phyloP scores from a whole-genome alignment of 129 eudicot genomes.

The Heracleum sosnowskyi region DNA sequence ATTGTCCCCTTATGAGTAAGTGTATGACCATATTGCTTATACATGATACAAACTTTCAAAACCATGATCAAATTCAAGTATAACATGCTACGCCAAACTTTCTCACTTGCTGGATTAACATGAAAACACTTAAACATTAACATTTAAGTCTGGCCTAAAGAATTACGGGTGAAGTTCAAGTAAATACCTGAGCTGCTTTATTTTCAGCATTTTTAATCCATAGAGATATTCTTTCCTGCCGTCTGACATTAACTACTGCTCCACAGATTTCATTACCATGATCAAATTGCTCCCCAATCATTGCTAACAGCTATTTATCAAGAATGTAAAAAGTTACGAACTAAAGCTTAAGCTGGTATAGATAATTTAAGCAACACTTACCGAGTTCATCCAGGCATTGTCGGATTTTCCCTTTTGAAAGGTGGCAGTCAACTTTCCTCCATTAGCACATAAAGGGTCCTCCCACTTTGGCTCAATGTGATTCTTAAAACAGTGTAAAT shows the following conservation, averaged over 20 bases:
- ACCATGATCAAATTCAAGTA: too few relatives aligned
- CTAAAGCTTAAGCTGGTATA: neutral
- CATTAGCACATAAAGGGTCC: conserved; percentile 95
- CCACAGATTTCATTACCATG: conserved; percentile 98
- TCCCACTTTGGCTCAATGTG: conserved; percentile 93
- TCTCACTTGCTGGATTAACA: neutral
- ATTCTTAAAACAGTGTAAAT: conserved; percentile 70
- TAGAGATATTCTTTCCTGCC: conserved; percentile 53
- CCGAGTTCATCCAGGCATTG: conserved; percentile 74
- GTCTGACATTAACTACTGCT: conserved; percentile 78
- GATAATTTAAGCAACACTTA: conserved; percentile 13
- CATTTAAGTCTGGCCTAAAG: neutral
- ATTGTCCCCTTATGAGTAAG: too few relatives aligned
- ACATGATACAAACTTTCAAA: too few relatives aligned
- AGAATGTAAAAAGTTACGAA: conserved; percentile 2
- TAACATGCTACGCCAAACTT: too few relatives aligned
- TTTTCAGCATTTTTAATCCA: conserved; percentile 97
- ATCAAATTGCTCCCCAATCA: conserved; percentile 94
- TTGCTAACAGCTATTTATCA: conserved; percentile 64
- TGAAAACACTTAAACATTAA: neutral
- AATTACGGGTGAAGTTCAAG: neutral
- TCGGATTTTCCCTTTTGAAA: conserved; percentile 50
- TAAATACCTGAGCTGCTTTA: conserved; percentile 79
- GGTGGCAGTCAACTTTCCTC: conserved; percentile 87
- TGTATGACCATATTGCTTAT: neutral